Evolutionary conservation across 148 eudicot species (phyloP).

Genomic region (Spergularia marina): DNA sequence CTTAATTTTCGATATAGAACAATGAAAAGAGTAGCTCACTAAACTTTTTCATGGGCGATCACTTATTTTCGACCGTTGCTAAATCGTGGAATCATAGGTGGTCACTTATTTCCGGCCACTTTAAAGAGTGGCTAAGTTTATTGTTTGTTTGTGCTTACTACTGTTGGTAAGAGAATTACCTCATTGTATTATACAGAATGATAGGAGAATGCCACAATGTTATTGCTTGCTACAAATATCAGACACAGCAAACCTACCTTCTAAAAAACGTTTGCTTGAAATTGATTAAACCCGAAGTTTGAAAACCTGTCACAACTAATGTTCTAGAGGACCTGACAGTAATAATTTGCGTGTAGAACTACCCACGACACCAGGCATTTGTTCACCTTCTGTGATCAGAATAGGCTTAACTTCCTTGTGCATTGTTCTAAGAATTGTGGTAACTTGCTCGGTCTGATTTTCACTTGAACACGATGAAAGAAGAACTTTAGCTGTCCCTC

Average conservation of each 20-base stretch:
- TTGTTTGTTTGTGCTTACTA: too few relatives aligned
- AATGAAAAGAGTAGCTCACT: too few relatives aligned
- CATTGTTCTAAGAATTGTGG: slow-evolving; percentile 66
- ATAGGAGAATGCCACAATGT: too few relatives aligned
- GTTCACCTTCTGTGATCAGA: not conserved
- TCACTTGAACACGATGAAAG: slow-evolving; percentile 73
- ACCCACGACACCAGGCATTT: not conserved
- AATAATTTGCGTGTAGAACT: not conserved
- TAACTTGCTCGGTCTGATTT: slow-evolving; percentile 73
- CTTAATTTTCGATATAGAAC: too few relatives aligned
- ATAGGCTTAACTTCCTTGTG: slow-evolving; percentile 41
- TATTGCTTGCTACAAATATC: not conserved
- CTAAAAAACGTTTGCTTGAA: too few relatives aligned
- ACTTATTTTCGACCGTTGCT: too few relatives aligned
- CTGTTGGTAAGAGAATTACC: too few relatives aligned
- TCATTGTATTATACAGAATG: too few relatives aligned
- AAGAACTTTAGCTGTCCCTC: slow-evolving; percentile 81
- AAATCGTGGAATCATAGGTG: too few relatives aligned
- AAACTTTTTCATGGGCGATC: too few relatives aligned
- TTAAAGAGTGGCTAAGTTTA: too few relatives aligned
- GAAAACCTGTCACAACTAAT: not conserved
- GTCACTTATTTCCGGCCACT: too few relatives aligned
- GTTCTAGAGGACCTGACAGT: not conserved
- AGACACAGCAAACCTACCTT: not conserved
- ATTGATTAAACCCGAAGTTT: not conserved